phyloP scores from a whole-genome alignment of 2,329 filamentous ascomycete species.

The Lachnellula willkommii region DNA sequence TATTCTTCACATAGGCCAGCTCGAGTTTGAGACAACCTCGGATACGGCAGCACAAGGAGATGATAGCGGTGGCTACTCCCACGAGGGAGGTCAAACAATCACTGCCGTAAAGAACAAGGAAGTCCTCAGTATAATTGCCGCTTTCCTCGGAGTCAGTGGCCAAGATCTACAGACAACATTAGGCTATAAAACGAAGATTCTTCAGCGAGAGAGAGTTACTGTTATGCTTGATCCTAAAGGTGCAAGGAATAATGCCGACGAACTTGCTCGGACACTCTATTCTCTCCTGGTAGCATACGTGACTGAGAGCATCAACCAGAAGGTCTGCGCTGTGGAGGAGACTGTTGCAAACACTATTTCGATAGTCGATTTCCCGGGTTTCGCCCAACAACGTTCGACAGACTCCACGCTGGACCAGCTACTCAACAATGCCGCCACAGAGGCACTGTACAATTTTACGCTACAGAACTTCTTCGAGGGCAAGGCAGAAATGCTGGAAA shows the following conservation, averaged over 20 bases:
- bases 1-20: slow-evolving; percentile 95
- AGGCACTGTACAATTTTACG: slow-evolving; percentile 87
- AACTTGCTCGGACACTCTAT: slow-evolving; percentile 88
- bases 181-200: slow-evolving; percentile 94
- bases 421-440: slow-evolving; percentile 87
- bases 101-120: slow-evolving; percentile 94
- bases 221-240: slow-evolving; percentile 94
- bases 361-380: slow-evolving; percentile 94
- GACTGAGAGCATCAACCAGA: slow-evolving; percentile 87
- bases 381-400: slow-evolving; percentile 78
- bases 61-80: slow-evolving; percentile 93
- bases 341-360: slow-evolving; percentile 89
- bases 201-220: slow-evolving; percentile 94
- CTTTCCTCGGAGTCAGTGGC: slow-evolving; percentile 84
- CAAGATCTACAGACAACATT: slow-evolving; percentile 80
- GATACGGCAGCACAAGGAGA: slow-evolving; percentile 75
- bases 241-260: slow-evolving; percentile 85
- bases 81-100: slow-evolving; percentile 81
- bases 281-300: slow-evolving; percentile 90
- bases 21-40: slow-evolving; percentile 82
- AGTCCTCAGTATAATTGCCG: slow-evolving; percentile 75
- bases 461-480: slow-evolving; percentile 94
- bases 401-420: slow-evolving; percentile 85
- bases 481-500: slow-evolving; percentile 88
- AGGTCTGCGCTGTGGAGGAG: slow-evolving; percentile 80